Percentiles rank a stretch among this genome's conserved stretches.
Evolutionary conservation across 129 eudicot genomes (phyloP).

Genomic region (Erigeron canadensis): DNA sequence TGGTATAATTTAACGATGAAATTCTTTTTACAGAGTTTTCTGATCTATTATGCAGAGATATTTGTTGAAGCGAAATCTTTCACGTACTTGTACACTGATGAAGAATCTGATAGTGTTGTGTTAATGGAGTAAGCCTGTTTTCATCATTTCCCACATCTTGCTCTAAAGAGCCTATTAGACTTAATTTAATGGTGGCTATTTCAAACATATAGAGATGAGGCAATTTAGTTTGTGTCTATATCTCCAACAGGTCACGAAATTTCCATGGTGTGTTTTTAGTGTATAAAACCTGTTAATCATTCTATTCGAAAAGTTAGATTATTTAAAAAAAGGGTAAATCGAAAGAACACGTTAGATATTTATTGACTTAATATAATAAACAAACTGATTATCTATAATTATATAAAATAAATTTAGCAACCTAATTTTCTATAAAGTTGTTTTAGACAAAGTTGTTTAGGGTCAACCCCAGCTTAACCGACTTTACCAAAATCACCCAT

Average conservation of each 20-base stretch:
- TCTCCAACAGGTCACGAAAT: neutral
- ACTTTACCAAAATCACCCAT: neutral
- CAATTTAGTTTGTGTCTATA: neutral
- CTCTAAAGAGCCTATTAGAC: slow-evolving; percentile 4
- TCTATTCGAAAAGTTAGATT: neutral
- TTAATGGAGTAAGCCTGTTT: slow-evolving; percentile 70
- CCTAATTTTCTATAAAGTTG: no score
- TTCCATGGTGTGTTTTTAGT: neutral
- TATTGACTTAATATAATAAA: neutral
- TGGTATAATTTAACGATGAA: neutral
- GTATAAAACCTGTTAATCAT: neutral
- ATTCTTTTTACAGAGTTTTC: neutral
- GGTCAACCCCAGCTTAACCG: neutral
- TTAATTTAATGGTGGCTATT: neutral
- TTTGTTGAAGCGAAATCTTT: slow-evolving; percentile 64
- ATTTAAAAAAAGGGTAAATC: no score
- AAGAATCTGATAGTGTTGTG: slow-evolving; percentile 64
- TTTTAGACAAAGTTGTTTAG: neutral
- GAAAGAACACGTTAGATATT: no score
- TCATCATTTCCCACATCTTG: neutral
- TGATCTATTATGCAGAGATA: slow-evolving; percentile 53
- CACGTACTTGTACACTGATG: slow-evolving; percentile 80
- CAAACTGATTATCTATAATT: neutral
- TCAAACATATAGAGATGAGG: neutral
- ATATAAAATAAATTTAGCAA: neutral